phyloP scores from a whole-genome alignment of 805 yeast genomes.

The Scheffersomyces spartinae region DNA sequence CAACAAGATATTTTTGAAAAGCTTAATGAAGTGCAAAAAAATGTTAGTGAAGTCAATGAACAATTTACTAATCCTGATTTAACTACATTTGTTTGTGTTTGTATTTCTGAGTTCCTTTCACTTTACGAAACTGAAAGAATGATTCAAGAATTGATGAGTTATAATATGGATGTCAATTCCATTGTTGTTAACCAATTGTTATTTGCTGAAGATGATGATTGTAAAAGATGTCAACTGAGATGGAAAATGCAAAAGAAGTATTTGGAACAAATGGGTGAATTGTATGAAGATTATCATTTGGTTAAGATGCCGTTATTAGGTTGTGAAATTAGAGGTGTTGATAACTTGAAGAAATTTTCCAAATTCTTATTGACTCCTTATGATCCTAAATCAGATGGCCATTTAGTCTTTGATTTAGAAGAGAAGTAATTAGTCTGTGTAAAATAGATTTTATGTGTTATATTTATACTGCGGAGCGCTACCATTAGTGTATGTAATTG shows the following conservation, averaged over 20 bases:
- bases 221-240: constrained; percentile 87
- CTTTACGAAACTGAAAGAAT: constrained; percentile 95
- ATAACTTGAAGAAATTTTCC: constrained; percentile 74
- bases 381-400: constrained; percentile 51
- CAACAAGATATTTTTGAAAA: constrained; percentile 66
- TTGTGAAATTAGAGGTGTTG: constrained; percentile 87
- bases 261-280: constrained; percentile 87
- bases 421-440: constrained; percentile 24
- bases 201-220: constrained; percentile 68
- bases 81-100: constrained; percentile 92
- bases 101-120: constrained; percentile 93
- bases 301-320: constrained; percentile 94
- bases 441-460: constrained; percentile 1
- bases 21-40: constrained; percentile 66
- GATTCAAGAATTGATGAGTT: constrained; percentile 91
- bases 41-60: constrained; percentile 79
- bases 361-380: constrained; percentile 70
- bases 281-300: constrained; percentile 94
- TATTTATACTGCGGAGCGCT: not conserved
- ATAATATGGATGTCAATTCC: constrained; percentile 93
- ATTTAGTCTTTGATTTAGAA: constrained; percentile 42
- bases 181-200: constrained; percentile 91
- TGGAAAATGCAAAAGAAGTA: constrained; percentile 95
- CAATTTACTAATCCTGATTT: constrained; percentile 95
- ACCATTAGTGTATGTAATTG: too few species aligned